These are phyloP conservation scores for Neurospora tetraspora DNA, from an alignment of 495 filamentous ascomycete genomes.

Conservation along the genomic window DNA sequence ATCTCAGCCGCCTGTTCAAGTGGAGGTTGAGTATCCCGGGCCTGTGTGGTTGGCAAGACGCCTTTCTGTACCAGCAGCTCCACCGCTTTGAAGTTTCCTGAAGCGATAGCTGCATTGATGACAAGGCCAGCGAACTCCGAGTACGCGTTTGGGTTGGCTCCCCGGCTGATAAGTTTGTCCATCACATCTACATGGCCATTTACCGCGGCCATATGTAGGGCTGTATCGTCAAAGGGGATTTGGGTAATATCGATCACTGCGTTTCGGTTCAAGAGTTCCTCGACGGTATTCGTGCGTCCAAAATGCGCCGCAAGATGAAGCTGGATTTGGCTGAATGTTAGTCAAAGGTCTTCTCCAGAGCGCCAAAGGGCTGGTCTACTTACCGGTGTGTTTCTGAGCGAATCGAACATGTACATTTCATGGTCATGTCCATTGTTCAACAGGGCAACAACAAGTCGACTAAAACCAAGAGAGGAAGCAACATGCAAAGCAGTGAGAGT, in stretches of 20 bases:
- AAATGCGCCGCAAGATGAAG: conserved; percentile 26
- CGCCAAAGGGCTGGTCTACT: background rate
- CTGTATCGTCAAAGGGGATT: conserved; percentile 17
- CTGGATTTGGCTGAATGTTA: background rate
- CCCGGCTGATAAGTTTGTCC: conserved; percentile 20
- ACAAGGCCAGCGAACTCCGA: conserved; percentile 20
- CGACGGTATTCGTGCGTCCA: conserved; percentile 23
- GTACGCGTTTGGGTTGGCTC: conserved; percentile 23
- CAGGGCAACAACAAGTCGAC: conserved; percentile 1
- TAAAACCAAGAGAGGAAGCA: background rate
- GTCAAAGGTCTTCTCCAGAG: background rate
- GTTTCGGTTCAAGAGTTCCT: conserved; percentile 21
- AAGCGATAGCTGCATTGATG: conserved; percentile 25
- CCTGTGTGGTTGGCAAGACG: conserved; percentile 17
- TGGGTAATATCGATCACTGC: conserved; percentile 23
- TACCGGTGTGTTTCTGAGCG: background rate
- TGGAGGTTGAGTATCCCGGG: conserved; percentile 15
- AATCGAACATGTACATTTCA: conserved; percentile 16
- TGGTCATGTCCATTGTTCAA: conserved; percentile 20
- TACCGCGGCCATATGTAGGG: conserved; percentile 28
- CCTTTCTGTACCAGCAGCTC: conserved; percentile 23
- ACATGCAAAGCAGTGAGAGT: background rate
- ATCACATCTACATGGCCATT: conserved; percentile 24
- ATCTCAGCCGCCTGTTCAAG: conserved; percentile 19
- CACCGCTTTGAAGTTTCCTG: conserved; percentile 22